These are phyloP conservation scores for Trematosphaeria pertusa DNA, from an alignment of 2,329 filamentous ascomycete genomes.

Conservation along the genomic window DNA sequence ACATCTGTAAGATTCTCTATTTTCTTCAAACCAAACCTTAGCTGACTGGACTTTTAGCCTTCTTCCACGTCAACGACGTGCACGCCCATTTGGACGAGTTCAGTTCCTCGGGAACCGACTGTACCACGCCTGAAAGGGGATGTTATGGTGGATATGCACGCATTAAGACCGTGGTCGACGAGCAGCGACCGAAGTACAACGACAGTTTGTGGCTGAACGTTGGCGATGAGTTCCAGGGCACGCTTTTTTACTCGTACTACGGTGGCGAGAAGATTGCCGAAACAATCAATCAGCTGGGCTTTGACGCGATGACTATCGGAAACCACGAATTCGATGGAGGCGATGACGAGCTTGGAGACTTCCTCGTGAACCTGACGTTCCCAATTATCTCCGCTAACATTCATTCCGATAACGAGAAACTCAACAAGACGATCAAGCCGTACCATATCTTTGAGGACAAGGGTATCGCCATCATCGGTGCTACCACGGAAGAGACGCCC, in stretches of 20 bases:
- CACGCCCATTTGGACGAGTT: conserved; percentile 72
- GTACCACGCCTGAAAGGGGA: conserved; percentile 61
- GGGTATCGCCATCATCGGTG: conserved; percentile 68
- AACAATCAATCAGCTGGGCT: conserved; percentile 69
- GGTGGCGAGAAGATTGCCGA: conserved; percentile 72
- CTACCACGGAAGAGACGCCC: conserved; percentile 66
- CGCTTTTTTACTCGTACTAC: conserved; percentile 72
- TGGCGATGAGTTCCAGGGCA: conserved; percentile 75
- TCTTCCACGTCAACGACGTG: conserved; percentile 75
- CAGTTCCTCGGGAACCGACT: conserved; percentile 67
- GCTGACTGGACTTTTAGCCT: conserved; percentile 49
- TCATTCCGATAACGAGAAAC: conserved; percentile 63
- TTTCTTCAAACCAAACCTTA: no score
- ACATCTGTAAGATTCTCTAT: conserved; percentile 35
- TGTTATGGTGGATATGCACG: conserved; percentile 71
- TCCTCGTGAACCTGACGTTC: conserved; percentile 69
- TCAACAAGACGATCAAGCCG: conserved; percentile 70
- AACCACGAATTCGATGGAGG: conserved; percentile 73
- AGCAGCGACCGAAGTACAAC: conserved; percentile 63
- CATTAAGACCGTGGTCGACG: conserved; percentile 66
- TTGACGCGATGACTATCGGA: conserved; percentile 71
- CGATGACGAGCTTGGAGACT: conserved; percentile 67
- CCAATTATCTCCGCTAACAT: conserved; percentile 70
- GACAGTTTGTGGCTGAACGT: conserved; percentile 69
- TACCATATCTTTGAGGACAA: conserved; percentile 70